Evolutionary conservation across 331 rosid species (phyloP).

Genomic region (Quercus phellos): DNA sequence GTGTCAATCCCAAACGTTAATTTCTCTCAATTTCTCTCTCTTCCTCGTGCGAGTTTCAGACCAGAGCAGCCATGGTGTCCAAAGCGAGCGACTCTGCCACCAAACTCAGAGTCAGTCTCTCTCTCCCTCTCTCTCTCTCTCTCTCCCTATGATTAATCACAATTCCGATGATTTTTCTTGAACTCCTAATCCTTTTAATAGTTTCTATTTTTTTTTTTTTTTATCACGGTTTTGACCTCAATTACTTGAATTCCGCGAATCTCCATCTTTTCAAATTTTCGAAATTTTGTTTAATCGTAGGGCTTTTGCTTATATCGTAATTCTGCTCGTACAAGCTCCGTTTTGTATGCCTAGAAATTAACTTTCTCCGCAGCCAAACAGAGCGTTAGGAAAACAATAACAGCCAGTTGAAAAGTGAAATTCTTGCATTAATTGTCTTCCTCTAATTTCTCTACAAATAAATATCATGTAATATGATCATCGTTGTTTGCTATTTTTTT

Average conservation of each 20-base stretch:
- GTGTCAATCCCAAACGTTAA: conserved; percentile 17
- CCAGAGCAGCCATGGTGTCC: conserved; percentile 49
- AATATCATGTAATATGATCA: neutral
- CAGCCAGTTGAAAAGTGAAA: neutral
- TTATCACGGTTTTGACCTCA: neutral
- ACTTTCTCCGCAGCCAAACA: neutral
- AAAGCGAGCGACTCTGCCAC: conserved; percentile 48
- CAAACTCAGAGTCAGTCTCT: conserved; percentile 48
- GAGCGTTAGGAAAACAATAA: neutral
- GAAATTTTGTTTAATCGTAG: conserved; percentile 12
- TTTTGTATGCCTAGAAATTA: neutral
- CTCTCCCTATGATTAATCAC: neutral
- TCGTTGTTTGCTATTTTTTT: neutral
- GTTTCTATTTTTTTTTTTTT: neutral
- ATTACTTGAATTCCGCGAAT: conserved; percentile 1
- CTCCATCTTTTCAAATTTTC: neutral
- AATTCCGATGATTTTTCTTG: neutral
- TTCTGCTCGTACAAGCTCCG: neutral
- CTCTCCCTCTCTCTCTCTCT: neutral
- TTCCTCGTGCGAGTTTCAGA: conserved; percentile 17
- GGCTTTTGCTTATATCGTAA: conserved; percentile 15
- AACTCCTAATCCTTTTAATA: neutral
- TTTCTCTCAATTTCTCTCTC: neutral
- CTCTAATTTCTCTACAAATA: neutral
- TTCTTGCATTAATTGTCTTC: neutral